Base-by-base conservation (phyloP, 352 stramenopile species). In the Pelagophyceae sp. region DNA sequence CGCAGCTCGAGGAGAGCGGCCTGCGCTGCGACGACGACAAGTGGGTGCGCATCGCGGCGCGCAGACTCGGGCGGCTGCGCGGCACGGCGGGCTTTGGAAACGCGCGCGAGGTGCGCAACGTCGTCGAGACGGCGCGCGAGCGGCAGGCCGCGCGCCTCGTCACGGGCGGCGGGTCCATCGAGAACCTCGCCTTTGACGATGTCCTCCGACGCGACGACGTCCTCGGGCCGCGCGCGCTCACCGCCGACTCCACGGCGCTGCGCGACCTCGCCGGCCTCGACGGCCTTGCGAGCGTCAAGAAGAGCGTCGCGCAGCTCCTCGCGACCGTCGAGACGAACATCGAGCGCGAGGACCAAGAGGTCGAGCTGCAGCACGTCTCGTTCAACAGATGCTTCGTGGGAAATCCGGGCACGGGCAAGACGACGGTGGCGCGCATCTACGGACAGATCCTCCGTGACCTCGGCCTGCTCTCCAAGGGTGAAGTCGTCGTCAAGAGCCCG, bases 341-440 rank as follows among this genome's bases (percentile, higher is more conserved):
- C 63, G n/a, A 91, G 63, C 88, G 89, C 15, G 88, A 94, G 81
- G 78, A 92, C 0, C 85, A 90, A 38, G 19, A 79, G 80, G 40
- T 74, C 71, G 17, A 74, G 61, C 82, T 84, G 6, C 78, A 91
- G n/a, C 80, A 84, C 0, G n/a, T 94, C 19, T 84, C 81, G 29
- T 82, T 95, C 69, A 96, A 96, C 81, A 87, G 89, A 0, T 75
- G 94, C 20, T 96, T 97, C 77, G 82, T 96, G 29, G 91, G 91
- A 20, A 96, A 95, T 71, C 91, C 92, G 38, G 92, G 91, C 15
- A 96, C 90, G 1, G 82, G 91, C 19, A 97, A 97, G 81, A 97
- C 93, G 3, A 97, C 93, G 2, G 94, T 88, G 64, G 93, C 91
- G 1, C 81, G 80, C 38, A 82, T 96, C 37, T 97, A 96, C 74